Evolutionary conservation across 2,329 filamentous ascomycete species (phyloP).

Genomic region (Monosporascus ibericus): DNA sequence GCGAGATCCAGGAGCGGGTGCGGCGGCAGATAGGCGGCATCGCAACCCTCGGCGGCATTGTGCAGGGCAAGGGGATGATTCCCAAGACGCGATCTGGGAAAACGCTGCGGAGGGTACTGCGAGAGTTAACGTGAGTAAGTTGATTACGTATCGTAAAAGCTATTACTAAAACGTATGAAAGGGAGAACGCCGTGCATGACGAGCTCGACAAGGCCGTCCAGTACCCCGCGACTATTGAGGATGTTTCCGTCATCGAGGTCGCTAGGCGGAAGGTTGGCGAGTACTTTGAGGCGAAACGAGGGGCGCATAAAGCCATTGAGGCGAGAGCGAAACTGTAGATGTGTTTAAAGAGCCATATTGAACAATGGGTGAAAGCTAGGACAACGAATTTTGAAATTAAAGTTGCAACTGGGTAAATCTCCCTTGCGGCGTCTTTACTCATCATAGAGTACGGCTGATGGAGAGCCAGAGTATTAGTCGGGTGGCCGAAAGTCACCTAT

Average conservation of each 20-base stretch:
- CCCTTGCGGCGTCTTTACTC: no score
- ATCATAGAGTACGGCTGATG: no score
- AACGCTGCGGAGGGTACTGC: constrained; percentile 74
- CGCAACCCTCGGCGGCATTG: constrained; percentile 76
- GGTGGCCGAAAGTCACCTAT: no score
- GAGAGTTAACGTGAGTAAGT: no score
- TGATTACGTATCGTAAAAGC: no score
- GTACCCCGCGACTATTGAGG: constrained; percentile 82
- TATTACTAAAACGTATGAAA: no score
- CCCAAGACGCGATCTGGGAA: constrained; percentile 91
- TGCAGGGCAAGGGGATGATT: constrained; percentile 80
- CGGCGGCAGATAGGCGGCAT: constrained; percentile 82
- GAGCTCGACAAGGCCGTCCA: constrained; percentile 66
- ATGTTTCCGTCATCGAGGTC: constrained; percentile 65
- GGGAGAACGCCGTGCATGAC: constrained; percentile 68
- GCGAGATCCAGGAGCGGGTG: constrained; percentile 68
- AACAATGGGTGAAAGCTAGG: no score
- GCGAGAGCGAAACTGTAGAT: constrained; percentile 43
- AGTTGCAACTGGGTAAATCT: no score
- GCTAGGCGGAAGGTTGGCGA: constrained; percentile 65
- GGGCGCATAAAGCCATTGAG: constrained; percentile 38
- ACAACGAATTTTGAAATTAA: no score
- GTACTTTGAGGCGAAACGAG: constrained; percentile 60
- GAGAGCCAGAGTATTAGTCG: no score
- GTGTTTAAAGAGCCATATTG: not conserved